phyloP scores from a whole-genome alignment of 1,284 basidiomycete species.

The Tilletiopsis washingtonensis region DNA sequence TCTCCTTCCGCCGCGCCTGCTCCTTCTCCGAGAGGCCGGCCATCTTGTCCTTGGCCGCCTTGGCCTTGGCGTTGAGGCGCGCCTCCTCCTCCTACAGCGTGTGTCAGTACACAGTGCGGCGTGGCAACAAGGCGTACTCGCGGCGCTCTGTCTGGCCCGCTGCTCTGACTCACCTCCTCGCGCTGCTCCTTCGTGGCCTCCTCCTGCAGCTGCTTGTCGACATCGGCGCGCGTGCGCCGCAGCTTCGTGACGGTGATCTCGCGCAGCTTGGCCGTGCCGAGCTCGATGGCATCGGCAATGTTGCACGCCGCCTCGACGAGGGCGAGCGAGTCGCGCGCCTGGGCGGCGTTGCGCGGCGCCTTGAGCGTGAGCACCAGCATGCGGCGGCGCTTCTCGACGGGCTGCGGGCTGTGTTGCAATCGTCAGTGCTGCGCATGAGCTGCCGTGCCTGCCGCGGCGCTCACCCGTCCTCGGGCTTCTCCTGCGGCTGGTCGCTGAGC shows the following conservation, averaged over 20 bases:
- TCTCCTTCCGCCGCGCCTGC: constrained; percentile 40
- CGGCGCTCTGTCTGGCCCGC: too few species aligned
- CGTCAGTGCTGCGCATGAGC: not conserved
- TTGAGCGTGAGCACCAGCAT: constrained; percentile 33
- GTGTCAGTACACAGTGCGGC: too few species aligned
- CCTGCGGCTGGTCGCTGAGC: constrained; percentile 37
- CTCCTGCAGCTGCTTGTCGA: constrained; percentile 27
- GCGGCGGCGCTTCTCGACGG: constrained; percentile 21
- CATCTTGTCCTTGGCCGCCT: constrained; percentile 38
- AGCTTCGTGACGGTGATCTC: constrained; percentile 28
- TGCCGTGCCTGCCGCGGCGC: not conserved
- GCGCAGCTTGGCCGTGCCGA: constrained; percentile 22
- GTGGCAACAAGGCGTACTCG: too few species aligned
- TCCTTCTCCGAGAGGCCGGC: constrained; percentile 39
- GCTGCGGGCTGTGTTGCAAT: constrained; percentile 6
- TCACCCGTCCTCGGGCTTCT: constrained; percentile 16
- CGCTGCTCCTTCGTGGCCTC: constrained; percentile 21
- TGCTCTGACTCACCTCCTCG: constrained; percentile 16
- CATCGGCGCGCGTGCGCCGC: constrained; percentile 28
- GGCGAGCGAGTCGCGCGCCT: constrained; percentile 17
- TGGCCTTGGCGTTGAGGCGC: constrained; percentile 29
- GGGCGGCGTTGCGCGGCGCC: constrained; percentile 17
- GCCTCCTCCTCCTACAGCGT: constrained; percentile 18
- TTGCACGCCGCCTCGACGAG: constrained; percentile 35
- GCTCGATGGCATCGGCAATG: constrained; percentile 35